Evolutionary conservation across 331 rosid genomes (phyloP).

Genomic region (Rhamnella rubrinervis): DNA sequence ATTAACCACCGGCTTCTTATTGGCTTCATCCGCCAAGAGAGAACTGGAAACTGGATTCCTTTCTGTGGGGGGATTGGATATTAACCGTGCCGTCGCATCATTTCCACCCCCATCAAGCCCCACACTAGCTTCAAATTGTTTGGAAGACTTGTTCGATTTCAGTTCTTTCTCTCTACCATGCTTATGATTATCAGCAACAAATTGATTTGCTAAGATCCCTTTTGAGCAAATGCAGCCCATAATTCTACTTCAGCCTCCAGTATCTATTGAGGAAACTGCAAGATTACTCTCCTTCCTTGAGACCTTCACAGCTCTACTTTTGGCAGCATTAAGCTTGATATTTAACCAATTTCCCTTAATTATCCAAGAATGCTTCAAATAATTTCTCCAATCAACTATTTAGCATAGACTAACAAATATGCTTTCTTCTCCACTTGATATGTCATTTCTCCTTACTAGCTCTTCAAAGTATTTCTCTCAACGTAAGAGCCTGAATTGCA

Average conservation of each 20-base stretch:
- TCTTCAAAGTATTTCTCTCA: too few species aligned
- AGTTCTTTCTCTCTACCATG: constrained; percentile 26
- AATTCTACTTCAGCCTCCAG: constrained; percentile 10
- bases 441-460: too few species aligned
- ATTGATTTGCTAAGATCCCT: constrained; percentile 36
- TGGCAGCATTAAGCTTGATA: constrained; percentile 13
- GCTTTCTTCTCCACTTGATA: not conserved
- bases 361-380: constrained; percentile 6
- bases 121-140: constrained; percentile 32
- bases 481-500: not conserved
- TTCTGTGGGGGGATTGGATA: constrained; percentile 30
- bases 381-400: constrained; percentile 11
- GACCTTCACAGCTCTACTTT: constrained; percentile 4
- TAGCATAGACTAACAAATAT: not conserved
- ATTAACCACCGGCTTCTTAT: constrained; percentile 21
- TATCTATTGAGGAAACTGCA: constrained; percentile 3
- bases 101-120: constrained; percentile 24
- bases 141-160: constrained; percentile 41
- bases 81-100: constrained; percentile 50
- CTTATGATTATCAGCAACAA: constrained; percentile 33
- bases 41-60: constrained; percentile 36
- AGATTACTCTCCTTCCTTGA: not conserved
- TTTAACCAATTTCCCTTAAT: not conserved
- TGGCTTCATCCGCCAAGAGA: constrained; percentile 39
- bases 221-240: constrained; percentile 92